These are phyloP conservation scores for Clavaria fumosa DNA, from an alignment of 768 basidiomycete species.

Conservation along the genomic window DNA sequence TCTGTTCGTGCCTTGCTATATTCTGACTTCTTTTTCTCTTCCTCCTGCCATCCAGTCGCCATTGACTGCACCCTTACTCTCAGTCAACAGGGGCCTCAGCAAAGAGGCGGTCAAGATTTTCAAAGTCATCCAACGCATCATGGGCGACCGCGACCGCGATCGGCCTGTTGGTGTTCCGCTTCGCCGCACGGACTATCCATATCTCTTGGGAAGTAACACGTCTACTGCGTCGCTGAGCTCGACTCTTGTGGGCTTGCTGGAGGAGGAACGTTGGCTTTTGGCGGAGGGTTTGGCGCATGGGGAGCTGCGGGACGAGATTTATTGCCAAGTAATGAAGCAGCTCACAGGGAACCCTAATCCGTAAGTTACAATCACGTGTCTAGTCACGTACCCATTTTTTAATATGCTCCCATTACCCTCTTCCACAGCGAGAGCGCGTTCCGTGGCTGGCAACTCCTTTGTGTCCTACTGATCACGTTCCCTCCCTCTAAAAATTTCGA, in stretches of 20 bases:
- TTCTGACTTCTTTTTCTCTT: too few relatives aligned
- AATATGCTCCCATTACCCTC: too few relatives aligned
- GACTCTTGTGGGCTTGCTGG: conserved; percentile 33
- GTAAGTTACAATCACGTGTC: conserved; percentile 36
- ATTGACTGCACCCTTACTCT: conserved; percentile 62
- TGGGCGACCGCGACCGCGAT: conserved; percentile 83
- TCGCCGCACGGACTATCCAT: conserved; percentile 27
- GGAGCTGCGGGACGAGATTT: conserved; percentile 86
- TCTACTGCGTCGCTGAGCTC: conserved; percentile 32
- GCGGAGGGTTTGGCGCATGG: conserved; percentile 64
- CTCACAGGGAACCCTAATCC: conserved; percentile 66
- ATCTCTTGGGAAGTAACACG: conserved; percentile 27
- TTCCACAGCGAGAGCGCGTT: conserved; percentile 59
- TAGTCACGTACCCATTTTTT: too few relatives aligned
- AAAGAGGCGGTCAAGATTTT: conserved; percentile 76
- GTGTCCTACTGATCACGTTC: conserved; percentile 82
- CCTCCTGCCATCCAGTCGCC: too few relatives aligned
- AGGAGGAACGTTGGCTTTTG: conserved; percentile 81
- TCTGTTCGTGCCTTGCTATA: not conserved
- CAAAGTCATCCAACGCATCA: conserved; percentile 81
- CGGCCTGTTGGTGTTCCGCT: conserved; percentile 35
- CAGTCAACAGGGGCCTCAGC: conserved; percentile 45
- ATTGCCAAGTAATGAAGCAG: conserved; percentile 88
- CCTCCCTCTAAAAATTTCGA: conserved; percentile 91
- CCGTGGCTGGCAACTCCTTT: conserved; percentile 87